Base-by-base conservation (phyloP, 23 red algal species). In the Cyanidium caldarium region DNA sequence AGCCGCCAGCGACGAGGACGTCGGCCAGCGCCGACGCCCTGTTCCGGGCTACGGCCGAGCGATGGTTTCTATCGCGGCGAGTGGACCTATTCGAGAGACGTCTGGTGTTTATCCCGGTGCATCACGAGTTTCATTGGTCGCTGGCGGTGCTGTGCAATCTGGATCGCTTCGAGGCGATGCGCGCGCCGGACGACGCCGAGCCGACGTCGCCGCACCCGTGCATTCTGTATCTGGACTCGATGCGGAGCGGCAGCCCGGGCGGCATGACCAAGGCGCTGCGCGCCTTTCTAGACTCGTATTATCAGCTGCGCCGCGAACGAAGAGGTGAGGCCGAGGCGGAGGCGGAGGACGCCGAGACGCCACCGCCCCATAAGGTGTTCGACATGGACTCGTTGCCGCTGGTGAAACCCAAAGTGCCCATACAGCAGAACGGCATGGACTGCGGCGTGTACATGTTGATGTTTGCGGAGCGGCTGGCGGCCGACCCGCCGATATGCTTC, bases 61-160 rank as follows among this genome's bases (percentile, higher is more conserved):
- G 51, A 16, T 61, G 51, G 51, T 28, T 61, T 28, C 19, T 61
- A 10, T 12, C 51, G 10, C 51, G 51, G 31, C n/a, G 51, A 28
- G 51, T 61, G n/a, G 51, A 61, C 31, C 23, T 61, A 28, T 61
- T 61, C 51, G 31, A 16, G 13, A 61, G 31, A 25, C 19, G 23
- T 10, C 19, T 61, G 51, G 7, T 61, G 31, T 61, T 61, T 28
- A 28, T 61, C 5, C 51, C 51, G 51, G 21, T 61, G 21, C 51
- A 61, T 25, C 51, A 61, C 31, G 51, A 61, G 31, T 61, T 61
- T 61, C 51, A 61, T 28, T 61, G 51, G 51, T 61, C 51, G 5
- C n/a, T 61, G 23, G 51, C 51, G 7, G 51, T 61, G 51, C 10
- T 61, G n/a, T 61, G 51, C 21, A 61, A 61, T 28, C 23, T 61